Evolutionary conservation across 2,329 filamentous ascomycete species (phyloP).

Genomic region (Microascus cirrosus): DNA sequence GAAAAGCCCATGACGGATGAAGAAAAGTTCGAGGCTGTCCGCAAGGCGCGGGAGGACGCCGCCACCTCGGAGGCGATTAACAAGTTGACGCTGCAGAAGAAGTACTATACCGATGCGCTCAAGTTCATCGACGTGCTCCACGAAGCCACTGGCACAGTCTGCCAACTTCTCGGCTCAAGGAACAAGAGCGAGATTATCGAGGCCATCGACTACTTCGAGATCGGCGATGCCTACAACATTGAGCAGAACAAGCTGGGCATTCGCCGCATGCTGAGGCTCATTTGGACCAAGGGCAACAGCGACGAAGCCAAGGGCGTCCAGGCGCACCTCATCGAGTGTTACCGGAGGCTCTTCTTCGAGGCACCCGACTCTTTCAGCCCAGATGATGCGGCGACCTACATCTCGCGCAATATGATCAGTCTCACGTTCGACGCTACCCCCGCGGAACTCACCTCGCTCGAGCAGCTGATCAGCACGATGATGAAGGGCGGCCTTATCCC

Average conservation of each 20-base stretch:
- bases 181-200: slow-evolving; percentile 99
- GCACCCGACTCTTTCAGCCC: slow-evolving; percentile 78
- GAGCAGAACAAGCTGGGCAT: slow-evolving; percentile 89
- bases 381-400: slow-evolving; percentile 89
- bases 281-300: slow-evolving; percentile 99
- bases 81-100: slow-evolving; percentile 74
- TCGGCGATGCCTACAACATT: slow-evolving; percentile 91
- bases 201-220: slow-evolving; percentile 96
- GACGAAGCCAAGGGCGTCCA: slow-evolving; percentile 98
- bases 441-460: slow-evolving; percentile 87
- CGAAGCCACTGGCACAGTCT: slow-evolving; percentile 67
- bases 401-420: slow-evolving; percentile 98
- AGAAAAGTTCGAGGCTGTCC: slow-evolving; percentile 59
- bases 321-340: slow-evolving; percentile 91
- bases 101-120: slow-evolving; percentile 88
- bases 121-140: slow-evolving; percentile 90
- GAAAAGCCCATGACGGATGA: slow-evolving; percentile 63
- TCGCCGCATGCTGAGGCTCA: slow-evolving; percentile 86
- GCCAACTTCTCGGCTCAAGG: slow-evolving; percentile 79
- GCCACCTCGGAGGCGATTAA: slow-evolving; percentile 81
- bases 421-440: slow-evolving; percentile 91
- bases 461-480: slow-evolving; percentile 93
- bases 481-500: slow-evolving; percentile 86
- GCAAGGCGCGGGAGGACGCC: slow-evolving; percentile 75
- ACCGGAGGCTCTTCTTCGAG: slow-evolving; percentile 91